These are phyloP conservation scores for Paecilomyces sp. DNA, from an alignment of 2,329 filamentous ascomycete species.

Conservation along the genomic window DNA sequence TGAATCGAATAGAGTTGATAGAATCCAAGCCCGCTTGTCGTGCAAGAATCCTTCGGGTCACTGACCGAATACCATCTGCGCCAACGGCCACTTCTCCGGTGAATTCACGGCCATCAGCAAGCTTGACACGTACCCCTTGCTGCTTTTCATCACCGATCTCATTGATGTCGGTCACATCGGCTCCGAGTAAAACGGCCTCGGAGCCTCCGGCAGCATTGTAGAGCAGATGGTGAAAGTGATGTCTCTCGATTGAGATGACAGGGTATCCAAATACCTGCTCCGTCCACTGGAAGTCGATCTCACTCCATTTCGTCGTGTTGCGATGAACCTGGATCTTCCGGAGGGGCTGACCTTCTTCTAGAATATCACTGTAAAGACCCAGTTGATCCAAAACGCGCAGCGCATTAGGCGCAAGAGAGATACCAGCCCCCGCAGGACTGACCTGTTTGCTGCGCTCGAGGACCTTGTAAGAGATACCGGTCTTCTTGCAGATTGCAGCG, in stretches of 20 bases:
- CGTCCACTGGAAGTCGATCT: not conserved
- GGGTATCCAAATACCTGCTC: not conserved
- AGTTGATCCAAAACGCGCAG: not conserved
- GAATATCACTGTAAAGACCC: not conserved
- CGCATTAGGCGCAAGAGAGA: not conserved
- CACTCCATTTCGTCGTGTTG: not conserved
- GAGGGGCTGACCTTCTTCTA: not conserved
- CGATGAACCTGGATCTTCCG: not conserved
- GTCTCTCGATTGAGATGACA: not conserved
- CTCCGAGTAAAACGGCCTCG: not conserved
- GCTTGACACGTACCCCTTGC: not conserved
- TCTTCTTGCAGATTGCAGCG: not conserved
- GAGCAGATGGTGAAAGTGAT: not conserved
- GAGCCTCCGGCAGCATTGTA: not conserved
- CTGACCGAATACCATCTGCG: not conserved
- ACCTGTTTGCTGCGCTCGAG: not conserved
- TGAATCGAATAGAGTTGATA: not conserved
- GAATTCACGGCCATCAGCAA: not conserved
- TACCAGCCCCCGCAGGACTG: not conserved
- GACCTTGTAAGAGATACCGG: not conserved
- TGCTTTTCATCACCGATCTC: not conserved
- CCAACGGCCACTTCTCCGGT: not conserved
- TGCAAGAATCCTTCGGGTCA: not conserved
- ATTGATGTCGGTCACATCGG: not conserved
- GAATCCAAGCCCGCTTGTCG: not conserved